Base-by-base conservation (phyloP, 495 filamentous ascomycete species). In the Daldinia concentrica region DNA sequence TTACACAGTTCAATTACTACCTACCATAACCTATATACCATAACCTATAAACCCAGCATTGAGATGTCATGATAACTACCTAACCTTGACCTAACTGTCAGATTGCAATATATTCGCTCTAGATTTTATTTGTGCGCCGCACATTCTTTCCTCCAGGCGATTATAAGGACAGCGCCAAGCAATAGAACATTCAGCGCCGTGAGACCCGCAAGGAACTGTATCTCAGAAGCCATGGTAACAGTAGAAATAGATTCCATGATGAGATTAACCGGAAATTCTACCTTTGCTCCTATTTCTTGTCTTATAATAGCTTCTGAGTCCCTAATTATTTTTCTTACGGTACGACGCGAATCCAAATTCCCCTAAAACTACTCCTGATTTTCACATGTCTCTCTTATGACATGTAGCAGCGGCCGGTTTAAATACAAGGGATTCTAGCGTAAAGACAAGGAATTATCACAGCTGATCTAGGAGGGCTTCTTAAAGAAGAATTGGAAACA, bases 181-280 rank as follows among this genome's bases (percentile, higher is more conserved):
- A 60, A 12, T 45, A 27, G 5, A 55, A 72, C 30, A 19, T 72
- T 72, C 17, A 63, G 4, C 63, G 54, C 48, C 24, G 54, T 62
- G n/a, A 67, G 2, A 14, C 11, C 24, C 26, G 58, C 69, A 17
- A 67, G n/a, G 34, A 72, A 17, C 9, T 72, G 63, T n/a, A 72
- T 67, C 54, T 72, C 69, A n/a, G n/a, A 51, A 30, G 45, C 14
- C 8, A 17, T 52, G 36, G 12, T 24, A 43, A 29, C 2, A 2
- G 32, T 5, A 6, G 51, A 24, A 2, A 17, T 62, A 7, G 62
- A 43, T 5, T 59, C 36, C 63, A 67, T 72, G 5, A 9, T 71
- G 62, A 60, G 15, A 27, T 34, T 14, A 9, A 17, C 24, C 22
- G 2, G 43, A 11, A 24, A 17, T 45, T 8, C 22, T 29, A 50